A percentile compares a stretch with the other conserved stretches of the same genome.
Conservation (phyloP, 1,284 basidiomycete species). For the Irpex sp. region DNA sequence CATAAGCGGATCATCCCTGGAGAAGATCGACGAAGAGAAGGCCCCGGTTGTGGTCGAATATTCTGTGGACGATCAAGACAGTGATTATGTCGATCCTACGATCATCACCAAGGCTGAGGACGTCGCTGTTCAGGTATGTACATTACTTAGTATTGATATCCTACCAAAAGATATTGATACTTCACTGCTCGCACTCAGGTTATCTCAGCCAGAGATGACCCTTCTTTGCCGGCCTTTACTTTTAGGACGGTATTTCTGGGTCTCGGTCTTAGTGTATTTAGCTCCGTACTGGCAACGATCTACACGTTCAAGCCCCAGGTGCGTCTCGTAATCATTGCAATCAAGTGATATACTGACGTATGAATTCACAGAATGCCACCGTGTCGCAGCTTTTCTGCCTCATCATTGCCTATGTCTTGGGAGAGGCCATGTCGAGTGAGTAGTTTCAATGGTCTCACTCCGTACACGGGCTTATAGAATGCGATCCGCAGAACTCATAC, state of each 20-base stretch:
- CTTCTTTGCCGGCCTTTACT: constrained; percentile 53
- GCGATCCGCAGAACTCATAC: constrained; percentile 35
- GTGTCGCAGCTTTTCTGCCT: constrained; percentile 53
- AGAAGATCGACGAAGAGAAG: constrained; percentile 22
- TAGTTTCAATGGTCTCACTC: neutral
- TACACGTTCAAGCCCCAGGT: constrained; percentile 60
- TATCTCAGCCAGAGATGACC: constrained; percentile 53
- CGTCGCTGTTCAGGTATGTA: constrained; percentile 38
- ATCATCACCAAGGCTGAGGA: constrained; percentile 43
- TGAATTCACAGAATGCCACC: constrained; percentile 40
- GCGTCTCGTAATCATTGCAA: neutral
- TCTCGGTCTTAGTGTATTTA: constrained; percentile 56
- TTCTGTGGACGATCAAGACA: constrained; percentile 18
- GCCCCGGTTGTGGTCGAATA: constrained; percentile 13
- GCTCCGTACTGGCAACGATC: constrained; percentile 53
- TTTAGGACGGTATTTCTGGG: constrained; percentile 59
- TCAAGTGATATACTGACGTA: neutral
- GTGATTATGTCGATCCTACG: neutral
- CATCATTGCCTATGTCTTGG: constrained; percentile 60
- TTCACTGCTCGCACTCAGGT: constrained; percentile 26
- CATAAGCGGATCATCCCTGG: constrained; percentile 9
- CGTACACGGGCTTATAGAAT: constrained; percentile 22
- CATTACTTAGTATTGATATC: neutral
- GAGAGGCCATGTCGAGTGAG: constrained; percentile 46
- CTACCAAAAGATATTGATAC: neutral